Conservation (phyloP, 345 rosid genomes). For the Populus deltoides region DNA sequence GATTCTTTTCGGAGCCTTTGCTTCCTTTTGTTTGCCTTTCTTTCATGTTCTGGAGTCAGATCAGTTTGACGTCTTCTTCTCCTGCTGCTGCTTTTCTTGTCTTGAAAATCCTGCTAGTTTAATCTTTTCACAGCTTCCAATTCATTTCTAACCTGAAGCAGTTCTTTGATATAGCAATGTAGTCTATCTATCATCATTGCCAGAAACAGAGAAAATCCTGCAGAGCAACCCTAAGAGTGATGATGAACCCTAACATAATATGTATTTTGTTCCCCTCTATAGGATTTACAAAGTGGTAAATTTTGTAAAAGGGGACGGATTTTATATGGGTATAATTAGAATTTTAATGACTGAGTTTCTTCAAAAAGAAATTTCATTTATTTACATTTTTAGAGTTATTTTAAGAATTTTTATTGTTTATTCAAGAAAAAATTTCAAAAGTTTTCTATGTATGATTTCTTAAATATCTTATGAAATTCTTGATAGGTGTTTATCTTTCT, state of each 20-base stretch:
- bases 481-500: too few species aligned
- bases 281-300: too few species aligned
- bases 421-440: too few species aligned
- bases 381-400: too few species aligned
- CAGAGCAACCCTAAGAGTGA: not conserved
- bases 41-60: not conserved
- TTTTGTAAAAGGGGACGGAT: too few species aligned
- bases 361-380: too few species aligned
- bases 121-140: slow-evolving; percentile 11
- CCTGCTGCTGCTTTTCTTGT: not conserved
- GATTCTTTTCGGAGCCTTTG: not conserved
- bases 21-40: not conserved
- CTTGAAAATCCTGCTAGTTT: not conserved
- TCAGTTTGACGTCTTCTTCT: not conserved
- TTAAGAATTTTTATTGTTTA: too few species aligned
- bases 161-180: slow-evolving; percentile 31
- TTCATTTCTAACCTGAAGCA: slow-evolving; percentile 7
- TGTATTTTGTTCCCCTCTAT: too few species aligned
- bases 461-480: too few species aligned
- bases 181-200: slow-evolving; percentile 38
- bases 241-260: not conserved
- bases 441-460: too few species aligned
- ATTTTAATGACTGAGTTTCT: too few species aligned
- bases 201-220: slow-evolving; percentile 32
- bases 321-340: too few species aligned